Percentiles rank a stretch among this genome's conserved stretches.
These are phyloP conservation scores for Zasmidium citrigriseum DNA, from an alignment of 2,329 filamentous ascomycete species.

Conservation along the genomic window DNA sequence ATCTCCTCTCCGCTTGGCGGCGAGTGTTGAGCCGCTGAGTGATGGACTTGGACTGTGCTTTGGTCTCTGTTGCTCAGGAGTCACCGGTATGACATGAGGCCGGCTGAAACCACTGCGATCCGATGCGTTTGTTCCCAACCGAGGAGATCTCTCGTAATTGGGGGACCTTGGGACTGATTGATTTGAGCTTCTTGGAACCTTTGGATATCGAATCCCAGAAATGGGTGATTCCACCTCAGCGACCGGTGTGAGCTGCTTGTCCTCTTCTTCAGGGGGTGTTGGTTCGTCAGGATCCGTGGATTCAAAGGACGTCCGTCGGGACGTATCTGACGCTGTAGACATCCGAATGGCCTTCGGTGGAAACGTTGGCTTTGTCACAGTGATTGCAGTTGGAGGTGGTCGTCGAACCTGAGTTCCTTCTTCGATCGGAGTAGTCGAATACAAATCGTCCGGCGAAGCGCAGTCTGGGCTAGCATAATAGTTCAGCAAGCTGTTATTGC, in stretches of 20 bases:
- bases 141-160: conserved; percentile 5
- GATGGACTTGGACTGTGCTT: conserved; percentile 14
- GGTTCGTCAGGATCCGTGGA: conserved; percentile 47
- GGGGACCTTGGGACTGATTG: conserved; percentile 45
- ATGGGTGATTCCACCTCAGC: conserved; percentile 43
- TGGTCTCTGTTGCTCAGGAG: conserved; percentile 14
- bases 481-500: conserved; percentile 26
- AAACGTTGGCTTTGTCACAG: conserved; percentile 25
- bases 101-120: too few relatives aligned
- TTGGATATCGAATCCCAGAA: conserved; percentile 48
- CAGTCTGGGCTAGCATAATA: conserved; percentile 36
- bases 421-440: conserved; percentile 25
- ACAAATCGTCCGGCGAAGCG: conserved; percentile 25
- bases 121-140: background rate
- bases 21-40: conserved; percentile 34
- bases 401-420: conserved; percentile 25
- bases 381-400: conserved; percentile 23
- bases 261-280: conserved; percentile 48
- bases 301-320: conserved; percentile 48
- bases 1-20: conserved; percentile 40
- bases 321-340: conserved; percentile 30
- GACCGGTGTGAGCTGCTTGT: conserved; percentile 45
- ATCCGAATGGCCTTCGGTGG: conserved; percentile 25
- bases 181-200: conserved; percentile 49
- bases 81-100: conserved; percentile 5